phyloP scores from a whole-genome alignment of 2,329 filamentous ascomycete genomes.

The Fusarium poae region DNA sequence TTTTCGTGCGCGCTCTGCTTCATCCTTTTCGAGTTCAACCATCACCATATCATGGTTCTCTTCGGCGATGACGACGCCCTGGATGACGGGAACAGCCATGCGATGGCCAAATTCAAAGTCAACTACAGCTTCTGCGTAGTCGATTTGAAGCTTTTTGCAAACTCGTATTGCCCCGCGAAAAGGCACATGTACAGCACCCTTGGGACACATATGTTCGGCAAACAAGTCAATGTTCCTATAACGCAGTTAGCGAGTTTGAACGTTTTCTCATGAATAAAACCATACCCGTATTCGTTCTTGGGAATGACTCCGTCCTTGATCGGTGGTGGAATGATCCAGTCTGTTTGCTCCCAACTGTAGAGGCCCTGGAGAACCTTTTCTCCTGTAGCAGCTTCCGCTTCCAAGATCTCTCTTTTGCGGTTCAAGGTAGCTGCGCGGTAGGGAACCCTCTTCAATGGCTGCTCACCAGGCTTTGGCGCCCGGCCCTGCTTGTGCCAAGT shows the following conservation, averaged over 20 bases:
- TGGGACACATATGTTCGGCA: constrained; percentile 90
- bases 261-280: neutral
- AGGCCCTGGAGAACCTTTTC: constrained; percentile 88
- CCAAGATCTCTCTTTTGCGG: constrained; percentile 88
- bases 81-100: constrained; percentile 91
- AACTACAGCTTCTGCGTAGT: constrained; percentile 93
- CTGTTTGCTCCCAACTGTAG: constrained; percentile 86
- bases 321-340: constrained; percentile 93
- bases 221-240: constrained; percentile 90
- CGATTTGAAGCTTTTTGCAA: constrained; percentile 85
- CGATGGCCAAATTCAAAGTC: constrained; percentile 97
- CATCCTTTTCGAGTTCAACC: constrained; percentile 83
- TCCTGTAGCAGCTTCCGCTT: constrained; percentile 82
- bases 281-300: constrained; percentile 86
- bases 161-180: constrained; percentile 81
- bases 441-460: constrained; percentile 87
- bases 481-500: constrained; percentile 98
- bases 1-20: constrained; percentile 79
- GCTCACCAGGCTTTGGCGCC: constrained; percentile 75
- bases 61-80: constrained; percentile 87
- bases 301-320: constrained; percentile 89
- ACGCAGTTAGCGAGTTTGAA: constrained; percentile 37
- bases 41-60: constrained; percentile 82
- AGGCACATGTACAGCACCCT: constrained; percentile 85
- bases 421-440: constrained; percentile 92